These are phyloP conservation scores for Saxophila tyrrhenica DNA, from an alignment of 495 filamentous ascomycete genomes.

Conservation along the genomic window DNA sequence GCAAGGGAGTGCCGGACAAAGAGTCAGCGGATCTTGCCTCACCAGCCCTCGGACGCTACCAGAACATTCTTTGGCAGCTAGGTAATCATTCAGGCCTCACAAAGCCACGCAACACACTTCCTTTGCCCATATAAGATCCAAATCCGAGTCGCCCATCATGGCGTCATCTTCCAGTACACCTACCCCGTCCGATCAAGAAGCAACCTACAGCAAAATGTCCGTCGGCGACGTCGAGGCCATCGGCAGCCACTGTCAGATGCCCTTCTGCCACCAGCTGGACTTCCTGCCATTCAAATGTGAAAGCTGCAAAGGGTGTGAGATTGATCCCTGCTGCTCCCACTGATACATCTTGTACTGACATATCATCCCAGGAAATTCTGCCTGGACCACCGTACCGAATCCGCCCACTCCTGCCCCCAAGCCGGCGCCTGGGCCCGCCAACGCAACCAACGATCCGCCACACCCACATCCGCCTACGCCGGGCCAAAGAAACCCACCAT, in stretches of 20 bases:
- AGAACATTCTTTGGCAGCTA: background rate
- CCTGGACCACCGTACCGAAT: slow-evolving; percentile 86
- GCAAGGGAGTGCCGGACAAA: no score
- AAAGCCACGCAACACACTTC: background rate
- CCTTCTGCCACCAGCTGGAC: slow-evolving; percentile 87
- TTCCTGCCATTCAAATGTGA: slow-evolving; percentile 94
- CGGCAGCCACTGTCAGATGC: slow-evolving; percentile 81
- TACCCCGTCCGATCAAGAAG: slow-evolving; percentile 19
- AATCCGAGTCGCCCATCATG: background rate
- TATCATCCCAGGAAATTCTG: slow-evolving; percentile 58
- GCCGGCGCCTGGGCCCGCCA: slow-evolving; percentile 78
- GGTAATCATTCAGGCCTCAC: background rate
- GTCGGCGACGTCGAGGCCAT: slow-evolving; percentile 64
- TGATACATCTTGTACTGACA: background rate
- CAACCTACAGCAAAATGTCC: slow-evolving; percentile 48
- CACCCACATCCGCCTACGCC: slow-evolving; percentile 1
- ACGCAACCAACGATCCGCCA: slow-evolving; percentile 27
- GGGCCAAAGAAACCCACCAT: slow-evolving; percentile 41
- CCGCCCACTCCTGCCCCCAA: slow-evolving; percentile 65
- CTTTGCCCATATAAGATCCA: background rate
- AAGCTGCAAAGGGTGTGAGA: slow-evolving; percentile 50
- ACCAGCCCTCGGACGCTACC: background rate
- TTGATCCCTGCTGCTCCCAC: background rate
- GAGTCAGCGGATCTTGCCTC: no score
- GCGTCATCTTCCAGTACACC: background rate